A percentile compares a stretch with the other conserved stretches of the same genome.
phyloP scores from a whole-genome alignment of 2,329 filamentous ascomycete species.

The Hypoxylon sp. region DNA sequence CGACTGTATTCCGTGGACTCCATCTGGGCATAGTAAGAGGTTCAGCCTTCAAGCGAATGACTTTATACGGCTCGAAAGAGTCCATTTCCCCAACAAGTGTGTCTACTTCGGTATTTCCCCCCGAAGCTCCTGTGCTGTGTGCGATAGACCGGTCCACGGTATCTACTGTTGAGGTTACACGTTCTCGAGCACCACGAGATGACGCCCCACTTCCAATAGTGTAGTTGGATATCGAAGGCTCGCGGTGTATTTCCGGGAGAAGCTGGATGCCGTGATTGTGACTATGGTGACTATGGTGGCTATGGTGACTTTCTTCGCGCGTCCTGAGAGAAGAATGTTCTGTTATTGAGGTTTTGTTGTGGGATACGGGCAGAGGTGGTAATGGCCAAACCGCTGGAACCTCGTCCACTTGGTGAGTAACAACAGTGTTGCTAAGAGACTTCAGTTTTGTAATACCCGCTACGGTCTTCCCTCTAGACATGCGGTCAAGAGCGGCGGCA shows the following conservation, averaged over 20 bases:
- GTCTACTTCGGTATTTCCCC: constrained; percentile 46
- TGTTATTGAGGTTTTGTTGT: constrained; percentile 39
- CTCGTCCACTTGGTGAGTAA: constrained; percentile 42
- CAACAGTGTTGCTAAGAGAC: constrained; percentile 47
- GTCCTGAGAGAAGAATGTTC: constrained; percentile 42
- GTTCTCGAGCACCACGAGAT: constrained; percentile 41
- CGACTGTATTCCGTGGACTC: constrained; percentile 62
- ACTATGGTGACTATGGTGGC: not conserved
- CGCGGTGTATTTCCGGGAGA: constrained; percentile 40
- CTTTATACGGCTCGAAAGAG: constrained; percentile 56
- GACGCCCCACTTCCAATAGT: constrained; percentile 42
- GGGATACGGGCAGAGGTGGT: constrained; percentile 28
- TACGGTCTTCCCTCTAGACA: constrained; percentile 55
- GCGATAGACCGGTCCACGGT: constrained; percentile 33
- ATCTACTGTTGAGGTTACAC: constrained; percentile 40
- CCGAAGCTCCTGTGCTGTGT: constrained; percentile 42
- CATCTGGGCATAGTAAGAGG: constrained; percentile 66
- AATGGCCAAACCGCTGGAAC: constrained; percentile 35
- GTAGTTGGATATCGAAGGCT: constrained; percentile 46
- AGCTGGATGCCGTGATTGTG: constrained; percentile 30
- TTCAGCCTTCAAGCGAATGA: constrained; percentile 66
- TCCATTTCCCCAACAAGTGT: constrained; percentile 55
- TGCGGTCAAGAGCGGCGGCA: constrained; percentile 72
- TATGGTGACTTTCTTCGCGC: constrained; percentile 26
- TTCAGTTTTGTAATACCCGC: constrained; percentile 51